phyloP scores from a whole-genome alignment of 495 filamentous ascomycete species.

The Neurospora sp. region DNA sequence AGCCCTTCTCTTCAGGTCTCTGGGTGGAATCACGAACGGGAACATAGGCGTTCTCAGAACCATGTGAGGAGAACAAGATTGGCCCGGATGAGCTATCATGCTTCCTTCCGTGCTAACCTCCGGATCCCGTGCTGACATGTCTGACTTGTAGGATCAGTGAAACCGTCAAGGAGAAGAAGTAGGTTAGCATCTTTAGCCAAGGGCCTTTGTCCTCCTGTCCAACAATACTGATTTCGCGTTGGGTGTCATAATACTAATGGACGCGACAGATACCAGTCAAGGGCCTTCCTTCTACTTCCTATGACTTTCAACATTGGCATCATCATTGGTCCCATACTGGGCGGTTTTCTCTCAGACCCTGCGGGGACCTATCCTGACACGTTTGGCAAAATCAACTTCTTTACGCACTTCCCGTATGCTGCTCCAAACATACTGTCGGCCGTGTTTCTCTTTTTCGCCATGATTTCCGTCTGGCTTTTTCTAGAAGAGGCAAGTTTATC shows the following conservation, averaged over 20 bases:
- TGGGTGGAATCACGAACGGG: conserved; percentile 73
- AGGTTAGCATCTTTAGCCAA: neutral
- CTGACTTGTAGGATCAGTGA: conserved; percentile 52
- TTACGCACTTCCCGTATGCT: conserved; percentile 61
- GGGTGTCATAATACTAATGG: conserved; percentile 4
- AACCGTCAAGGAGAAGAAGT: conserved; percentile 54
- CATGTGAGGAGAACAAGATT: conserved; percentile 36
- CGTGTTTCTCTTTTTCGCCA: conserved; percentile 48
- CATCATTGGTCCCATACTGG: conserved; percentile 66
- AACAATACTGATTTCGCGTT: neutral
- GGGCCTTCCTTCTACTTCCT: conserved; percentile 59
- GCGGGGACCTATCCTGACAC: conserved; percentile 56
- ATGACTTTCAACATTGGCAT: conserved; percentile 73
- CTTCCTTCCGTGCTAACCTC: conserved; percentile 1
- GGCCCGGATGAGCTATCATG: neutral
- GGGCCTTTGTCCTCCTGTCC: neutral
- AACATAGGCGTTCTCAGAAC: conserved; percentile 75
- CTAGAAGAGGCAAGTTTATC: conserved; percentile 53
- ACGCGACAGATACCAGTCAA: conserved; percentile 41
- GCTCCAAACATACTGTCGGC: conserved; percentile 67
- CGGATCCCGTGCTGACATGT: neutral
- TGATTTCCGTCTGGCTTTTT: conserved; percentile 48
- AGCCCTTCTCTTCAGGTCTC: conserved; percentile 60
- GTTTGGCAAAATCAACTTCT: conserved; percentile 60
- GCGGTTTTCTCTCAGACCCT: conserved; percentile 65